Evolutionary conservation across 2,329 filamentous ascomycete species (phyloP).

Genomic region (Diaporthe velutina): DNA sequence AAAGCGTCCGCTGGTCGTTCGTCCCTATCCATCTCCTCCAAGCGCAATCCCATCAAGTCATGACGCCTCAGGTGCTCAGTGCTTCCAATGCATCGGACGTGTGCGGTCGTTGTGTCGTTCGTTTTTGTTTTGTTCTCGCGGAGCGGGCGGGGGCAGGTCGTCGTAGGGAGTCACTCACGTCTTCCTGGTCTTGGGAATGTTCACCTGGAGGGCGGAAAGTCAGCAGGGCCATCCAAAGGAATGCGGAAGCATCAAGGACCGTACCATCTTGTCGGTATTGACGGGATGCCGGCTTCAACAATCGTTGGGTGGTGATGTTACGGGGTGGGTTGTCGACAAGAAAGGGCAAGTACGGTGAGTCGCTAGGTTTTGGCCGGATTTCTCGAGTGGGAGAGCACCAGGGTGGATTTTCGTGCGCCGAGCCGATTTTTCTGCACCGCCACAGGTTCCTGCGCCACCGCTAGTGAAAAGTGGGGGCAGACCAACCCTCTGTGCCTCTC

Average conservation of each 20-base stretch:
- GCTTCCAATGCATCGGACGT: neutral
- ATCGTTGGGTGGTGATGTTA: constrained; percentile 38
- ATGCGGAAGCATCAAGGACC: neutral
- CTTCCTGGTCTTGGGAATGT: constrained; percentile 97
- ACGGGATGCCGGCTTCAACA: constrained; percentile 36
- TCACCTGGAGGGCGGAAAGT: constrained; percentile 73
- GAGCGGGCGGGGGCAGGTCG: constrained; percentile 90
- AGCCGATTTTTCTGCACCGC: constrained; percentile 31
- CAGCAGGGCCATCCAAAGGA: constrained; percentile 12
- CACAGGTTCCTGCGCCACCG: constrained; percentile 15
- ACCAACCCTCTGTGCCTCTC: neutral
- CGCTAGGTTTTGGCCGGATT: constrained; percentile 35
- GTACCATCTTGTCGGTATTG: constrained; percentile 41
- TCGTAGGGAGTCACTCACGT: constrained; percentile 78
- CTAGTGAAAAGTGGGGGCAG: constrained; percentile 7
- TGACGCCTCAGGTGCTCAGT: neutral
- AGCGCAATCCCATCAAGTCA: neutral
- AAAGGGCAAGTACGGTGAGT: constrained; percentile 13
- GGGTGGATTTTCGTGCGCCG: constrained; percentile 32
- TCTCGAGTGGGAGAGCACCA: constrained; percentile 28
- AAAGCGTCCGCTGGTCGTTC: no score
- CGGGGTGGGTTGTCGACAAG: constrained; percentile 33
- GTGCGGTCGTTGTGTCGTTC: constrained; percentile 12
- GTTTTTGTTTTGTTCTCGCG: constrained; percentile 71
- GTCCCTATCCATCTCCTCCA: neutral